Percentiles rank a stretch among this genome's conserved stretches.
These are phyloP conservation scores for Metschnikowia henanensis DNA, from an alignment of 805 yeast genomes.

Conservation along the genomic window DNA sequence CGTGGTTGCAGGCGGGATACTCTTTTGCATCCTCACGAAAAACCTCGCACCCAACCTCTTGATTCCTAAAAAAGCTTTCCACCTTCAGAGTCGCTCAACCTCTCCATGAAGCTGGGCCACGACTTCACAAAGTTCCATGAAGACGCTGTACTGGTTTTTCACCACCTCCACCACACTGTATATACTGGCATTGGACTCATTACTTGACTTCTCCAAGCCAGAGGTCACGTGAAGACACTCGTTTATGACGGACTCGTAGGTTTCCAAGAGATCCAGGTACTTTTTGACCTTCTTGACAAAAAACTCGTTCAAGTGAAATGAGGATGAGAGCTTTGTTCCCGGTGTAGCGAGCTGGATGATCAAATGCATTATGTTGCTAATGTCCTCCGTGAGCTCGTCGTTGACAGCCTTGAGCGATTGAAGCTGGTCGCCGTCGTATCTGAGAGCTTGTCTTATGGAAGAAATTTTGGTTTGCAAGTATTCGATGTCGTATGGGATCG, in stretches of 20 bases:
- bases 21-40: too few relatives aligned
- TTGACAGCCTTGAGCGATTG: conserved; percentile 34
- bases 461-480: conserved; percentile 61
- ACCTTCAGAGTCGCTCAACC: conserved; percentile 16
- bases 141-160: conserved; percentile 64
- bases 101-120: conserved; percentile 65
- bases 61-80: too few relatives aligned
- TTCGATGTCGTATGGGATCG: conserved; percentile 72
- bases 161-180: conserved; percentile 57
- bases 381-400: conserved; percentile 46
- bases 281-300: conserved; percentile 52
- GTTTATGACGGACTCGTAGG: conserved; percentile 61
- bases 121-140: conserved; percentile 73
- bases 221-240: conserved; percentile 56
- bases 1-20: too few relatives aligned
- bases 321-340: conserved; percentile 56
- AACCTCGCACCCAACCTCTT: too few relatives aligned
- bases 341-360: conserved; percentile 52
- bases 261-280: conserved; percentile 47
- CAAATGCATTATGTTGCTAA: conserved; percentile 53
- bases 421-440: conserved; percentile 44
- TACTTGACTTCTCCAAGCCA: conserved; percentile 40
- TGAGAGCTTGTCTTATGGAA: conserved; percentile 64
- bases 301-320: conserved; percentile 54
- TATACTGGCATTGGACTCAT: conserved; percentile 41